Conservation (phyloP, 257 asterid species). For the Euphrasia confusa region DNA sequence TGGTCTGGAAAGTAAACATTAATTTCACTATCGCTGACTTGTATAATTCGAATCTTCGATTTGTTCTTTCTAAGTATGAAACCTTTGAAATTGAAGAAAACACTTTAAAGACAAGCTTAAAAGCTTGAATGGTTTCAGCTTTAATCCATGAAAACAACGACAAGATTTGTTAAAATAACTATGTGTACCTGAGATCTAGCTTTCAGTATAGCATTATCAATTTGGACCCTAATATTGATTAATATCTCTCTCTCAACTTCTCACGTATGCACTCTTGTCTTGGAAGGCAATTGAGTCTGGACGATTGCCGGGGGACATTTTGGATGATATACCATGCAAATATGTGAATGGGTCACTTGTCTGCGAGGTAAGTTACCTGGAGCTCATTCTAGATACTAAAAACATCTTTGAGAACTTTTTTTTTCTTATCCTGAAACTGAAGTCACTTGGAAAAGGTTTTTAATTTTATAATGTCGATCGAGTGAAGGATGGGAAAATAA, state of each 20-base stretch:
- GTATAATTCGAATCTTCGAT: no score
- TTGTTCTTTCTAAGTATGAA: no score
- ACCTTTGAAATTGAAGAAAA: no score
- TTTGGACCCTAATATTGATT: no score
- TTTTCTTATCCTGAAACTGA: not conserved
- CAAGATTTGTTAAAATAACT: no score
- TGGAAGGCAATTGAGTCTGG: slow-evolving; percentile 94
- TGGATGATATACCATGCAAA: slow-evolving; percentile 90
- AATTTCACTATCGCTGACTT: not conserved
- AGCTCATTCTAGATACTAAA: not conserved
- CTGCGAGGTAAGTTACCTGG: slow-evolving; percentile 63
- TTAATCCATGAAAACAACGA: no score
- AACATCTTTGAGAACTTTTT: not conserved
- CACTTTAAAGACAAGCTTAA: no score
- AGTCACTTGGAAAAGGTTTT: not conserved
- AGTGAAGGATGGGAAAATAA: no score
- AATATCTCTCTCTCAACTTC: not conserved
- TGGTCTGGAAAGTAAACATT: not conserved
- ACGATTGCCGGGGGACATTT: slow-evolving; percentile 77
- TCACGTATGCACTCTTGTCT: slow-evolving; percentile 21
- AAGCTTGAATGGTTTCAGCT: no score
- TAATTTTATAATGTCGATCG: no score
- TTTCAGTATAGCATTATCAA: no score
- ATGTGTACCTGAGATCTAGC: no score
- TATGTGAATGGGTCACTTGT: slow-evolving; percentile 66